phyloP scores from a whole-genome alignment of 108 stramenopile species.

The Bacterosira constricta region DNA sequence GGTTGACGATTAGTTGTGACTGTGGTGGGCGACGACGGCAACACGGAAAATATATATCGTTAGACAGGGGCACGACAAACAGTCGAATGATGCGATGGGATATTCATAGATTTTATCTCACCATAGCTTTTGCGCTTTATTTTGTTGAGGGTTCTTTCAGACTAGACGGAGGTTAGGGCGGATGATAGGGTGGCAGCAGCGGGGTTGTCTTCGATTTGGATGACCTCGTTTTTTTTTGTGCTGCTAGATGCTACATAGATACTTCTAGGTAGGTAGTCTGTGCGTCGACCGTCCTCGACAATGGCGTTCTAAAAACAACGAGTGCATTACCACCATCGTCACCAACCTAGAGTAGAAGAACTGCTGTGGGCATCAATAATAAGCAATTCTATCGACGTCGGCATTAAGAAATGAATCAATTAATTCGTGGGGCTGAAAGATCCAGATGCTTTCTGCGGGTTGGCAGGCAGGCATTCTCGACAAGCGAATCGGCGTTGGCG shows the following conservation, averaged over 20 bases:
- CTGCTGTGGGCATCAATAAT: no score
- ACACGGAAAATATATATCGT: neutral
- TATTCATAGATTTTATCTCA: neutral
- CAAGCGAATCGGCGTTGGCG: neutral
- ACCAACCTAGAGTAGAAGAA: neutral
- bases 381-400: no score
- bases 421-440: conserved; percentile 17
- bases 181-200: neutral
- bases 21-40: neutral
- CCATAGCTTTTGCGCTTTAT: neutral
- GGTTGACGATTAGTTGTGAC: conserved; percentile 93
- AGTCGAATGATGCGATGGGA: neutral
- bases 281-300: no score
- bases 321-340: no score
- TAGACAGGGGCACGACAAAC: neutral
- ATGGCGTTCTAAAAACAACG: no score
- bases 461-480: neutral
- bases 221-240: no score
- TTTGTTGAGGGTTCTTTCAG: neutral
- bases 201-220: neutral
- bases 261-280: no score
- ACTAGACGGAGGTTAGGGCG: neutral
- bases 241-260: no score
- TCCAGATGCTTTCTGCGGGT: conserved; percentile 15
- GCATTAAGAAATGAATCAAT: conserved; percentile 38